A percentile compares a stretch with the other conserved stretches of the same genome.
These are phyloP conservation scores for Pyricularia pennisetigena DNA, from an alignment of 2,329 filamentous ascomycete genomes.

Conservation along the genomic window DNA sequence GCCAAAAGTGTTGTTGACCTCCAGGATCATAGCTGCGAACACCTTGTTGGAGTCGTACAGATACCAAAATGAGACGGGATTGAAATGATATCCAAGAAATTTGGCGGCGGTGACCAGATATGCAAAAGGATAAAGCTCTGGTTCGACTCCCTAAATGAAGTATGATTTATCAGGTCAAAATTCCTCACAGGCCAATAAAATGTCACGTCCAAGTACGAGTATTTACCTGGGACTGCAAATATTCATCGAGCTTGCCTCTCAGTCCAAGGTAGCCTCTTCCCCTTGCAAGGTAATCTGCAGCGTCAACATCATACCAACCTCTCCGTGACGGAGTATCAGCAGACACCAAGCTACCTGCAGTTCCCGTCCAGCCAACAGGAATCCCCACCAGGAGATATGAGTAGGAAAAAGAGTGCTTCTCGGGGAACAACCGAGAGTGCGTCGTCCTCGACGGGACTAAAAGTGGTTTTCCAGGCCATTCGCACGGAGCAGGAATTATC, in stretches of 20 bases:
- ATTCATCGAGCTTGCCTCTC: constrained; percentile 51
- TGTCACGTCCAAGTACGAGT: neutral
- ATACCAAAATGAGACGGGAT: constrained; percentile 73
- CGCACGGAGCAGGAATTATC: constrained; percentile 7
- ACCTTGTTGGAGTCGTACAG: constrained; percentile 51
- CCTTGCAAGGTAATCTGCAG: constrained; percentile 51
- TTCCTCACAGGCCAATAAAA: neutral
- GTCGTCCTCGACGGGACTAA: constrained; percentile 57
- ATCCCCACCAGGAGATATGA: constrained; percentile 61
- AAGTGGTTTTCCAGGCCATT: constrained; percentile 28
- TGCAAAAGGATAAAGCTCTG: constrained; percentile 51
- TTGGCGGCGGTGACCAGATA: constrained; percentile 63
- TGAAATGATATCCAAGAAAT: constrained; percentile 63
- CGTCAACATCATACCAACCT: constrained; percentile 49
- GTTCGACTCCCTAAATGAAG: constrained; percentile 40
- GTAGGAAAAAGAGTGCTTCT: constrained; percentile 58
- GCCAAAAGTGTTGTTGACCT: constrained; percentile 70
- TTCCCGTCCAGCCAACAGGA: constrained; percentile 52
- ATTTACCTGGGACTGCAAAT: constrained; percentile 46
- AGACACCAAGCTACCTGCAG: constrained; percentile 46
- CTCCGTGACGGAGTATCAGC: constrained; percentile 18
- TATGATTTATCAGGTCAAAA: constrained; percentile 5
- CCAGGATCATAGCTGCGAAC: constrained; percentile 56
- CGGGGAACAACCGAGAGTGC: constrained; percentile 57
- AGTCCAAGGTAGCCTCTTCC: constrained; percentile 42